Percentiles rank a stretch among this genome's conserved stretches.
These are phyloP conservation scores for Dendrostoma leiphaemia DNA, from an alignment of 2,329 filamentous ascomycete genomes.

Conservation along the genomic window DNA sequence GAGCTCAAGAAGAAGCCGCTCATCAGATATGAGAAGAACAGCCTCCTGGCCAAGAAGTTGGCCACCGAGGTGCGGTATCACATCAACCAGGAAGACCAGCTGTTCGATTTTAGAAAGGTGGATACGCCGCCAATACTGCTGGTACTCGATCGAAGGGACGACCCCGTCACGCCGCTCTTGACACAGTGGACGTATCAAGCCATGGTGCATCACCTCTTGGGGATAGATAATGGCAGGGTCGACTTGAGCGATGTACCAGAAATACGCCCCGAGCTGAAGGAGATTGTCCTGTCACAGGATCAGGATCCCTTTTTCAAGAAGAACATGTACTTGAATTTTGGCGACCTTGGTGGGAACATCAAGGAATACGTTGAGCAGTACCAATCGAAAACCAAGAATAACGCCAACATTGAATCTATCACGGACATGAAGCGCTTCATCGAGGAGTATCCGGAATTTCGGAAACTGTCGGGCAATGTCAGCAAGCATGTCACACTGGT, in stretches of 20 bases:
- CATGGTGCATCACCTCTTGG: constrained; percentile 97
- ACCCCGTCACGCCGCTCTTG: constrained; percentile 89
- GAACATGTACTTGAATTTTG: constrained; percentile 99
- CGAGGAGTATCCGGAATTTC: constrained; percentile 97
- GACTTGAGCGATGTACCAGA: constrained; percentile 83
- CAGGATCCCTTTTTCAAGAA: constrained; percentile 99
- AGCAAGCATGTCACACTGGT: constrained; percentile 98
- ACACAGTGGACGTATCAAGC: constrained; percentile 99
- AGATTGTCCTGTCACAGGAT: constrained; percentile 93
- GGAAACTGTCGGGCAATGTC: constrained; percentile 94
- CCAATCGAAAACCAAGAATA: constrained; percentile 95
- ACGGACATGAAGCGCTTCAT: constrained; percentile 99
- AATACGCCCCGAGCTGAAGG: constrained; percentile 80
- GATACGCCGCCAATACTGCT: constrained; percentile 93
- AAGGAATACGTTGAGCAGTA: constrained; percentile 99
- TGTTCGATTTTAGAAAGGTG: constrained; percentile 93
- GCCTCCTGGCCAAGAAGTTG: constrained; percentile 84
- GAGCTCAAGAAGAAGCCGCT: constrained; percentile 95
- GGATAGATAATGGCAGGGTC: constrained; percentile 92
- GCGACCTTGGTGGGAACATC: constrained; percentile 90
- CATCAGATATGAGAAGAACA: constrained; percentile 91
- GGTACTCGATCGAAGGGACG: constrained; percentile 86
- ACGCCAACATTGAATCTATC: constrained; percentile 94
- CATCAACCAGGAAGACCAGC: constrained; percentile 90
- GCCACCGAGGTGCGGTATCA: constrained; percentile 89